These are phyloP conservation scores for Monsonia emarginata DNA, from an alignment of 441 rosid species.

Conservation along the genomic window DNA sequence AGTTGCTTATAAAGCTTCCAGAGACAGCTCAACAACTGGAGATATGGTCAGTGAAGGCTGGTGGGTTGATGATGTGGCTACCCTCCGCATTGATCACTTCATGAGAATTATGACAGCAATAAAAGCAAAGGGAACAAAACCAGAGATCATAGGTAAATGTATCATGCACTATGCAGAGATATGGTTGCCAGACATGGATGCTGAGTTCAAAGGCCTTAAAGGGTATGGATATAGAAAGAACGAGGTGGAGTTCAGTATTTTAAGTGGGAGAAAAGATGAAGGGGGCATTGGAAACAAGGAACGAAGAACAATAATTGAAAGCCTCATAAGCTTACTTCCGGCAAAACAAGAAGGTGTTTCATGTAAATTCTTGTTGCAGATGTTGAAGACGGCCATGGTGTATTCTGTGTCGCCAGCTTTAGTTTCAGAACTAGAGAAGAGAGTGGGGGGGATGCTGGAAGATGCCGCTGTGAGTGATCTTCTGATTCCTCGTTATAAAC, in stretches of 20 bases:
- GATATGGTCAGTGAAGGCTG: conserved; percentile 75
- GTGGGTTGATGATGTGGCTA: conserved; percentile 91
- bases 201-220: conserved; percentile 35
- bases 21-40: conserved; percentile 83
- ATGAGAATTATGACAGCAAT: conserved; percentile 82
- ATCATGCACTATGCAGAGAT: conserved; percentile 68
- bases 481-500: conserved; percentile 50
- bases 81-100: conserved; percentile 78
- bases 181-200: conserved; percentile 72
- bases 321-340: conserved; percentile 78
- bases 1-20: conserved; percentile 86
- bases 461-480: conserved; percentile 77
- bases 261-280: conserved; percentile 18
- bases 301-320: conserved; percentile 78
- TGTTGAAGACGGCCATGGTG: conserved; percentile 64
- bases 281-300: conserved; percentile 47
- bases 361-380: conserved; percentile 76
- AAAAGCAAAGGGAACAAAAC: conserved; percentile 84
- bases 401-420: conserved; percentile 75
- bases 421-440: conserved; percentile 76
- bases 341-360: conserved; percentile 78
- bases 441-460: conserved; percentile 88
- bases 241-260: conserved; percentile 40
- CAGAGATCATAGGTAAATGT: conserved; percentile 64
- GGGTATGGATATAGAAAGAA: conserved; percentile 53